phyloP scores from a whole-genome alignment of 768 basidiomycete genomes.

The Boletus sensibilis region DNA sequence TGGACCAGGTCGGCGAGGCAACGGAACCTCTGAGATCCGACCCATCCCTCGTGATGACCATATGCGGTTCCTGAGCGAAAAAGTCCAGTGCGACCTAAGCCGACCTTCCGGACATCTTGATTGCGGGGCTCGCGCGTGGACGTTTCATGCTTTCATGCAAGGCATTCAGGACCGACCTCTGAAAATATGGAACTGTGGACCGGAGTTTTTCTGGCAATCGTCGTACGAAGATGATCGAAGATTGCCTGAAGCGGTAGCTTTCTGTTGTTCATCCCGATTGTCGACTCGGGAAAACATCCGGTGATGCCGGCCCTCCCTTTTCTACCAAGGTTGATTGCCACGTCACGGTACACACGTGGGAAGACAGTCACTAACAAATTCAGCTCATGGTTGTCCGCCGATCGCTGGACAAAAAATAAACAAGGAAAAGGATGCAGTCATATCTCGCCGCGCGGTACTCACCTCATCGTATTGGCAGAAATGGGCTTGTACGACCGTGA shows the following conservation, averaged over 20 bases:
- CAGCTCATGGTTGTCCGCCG: not conserved
- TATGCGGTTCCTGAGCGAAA: not conserved
- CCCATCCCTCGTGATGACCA: constrained; percentile 1
- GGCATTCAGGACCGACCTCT: constrained; percentile 10
- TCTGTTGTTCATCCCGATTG: not conserved
- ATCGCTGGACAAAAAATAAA: not conserved
- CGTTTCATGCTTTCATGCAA: not conserved
- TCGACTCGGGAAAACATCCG: not conserved
- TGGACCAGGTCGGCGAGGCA: not conserved
- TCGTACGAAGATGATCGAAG: not conserved
- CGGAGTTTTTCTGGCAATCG: not conserved
- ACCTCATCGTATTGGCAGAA: not conserved
- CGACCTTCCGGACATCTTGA: not conserved
- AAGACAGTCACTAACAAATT: not conserved
- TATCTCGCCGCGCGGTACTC: not conserved
- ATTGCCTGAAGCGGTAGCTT: not conserved
- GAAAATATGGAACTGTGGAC: not conserved
- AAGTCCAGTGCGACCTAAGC: not conserved
- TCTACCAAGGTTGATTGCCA: constrained; percentile 9
- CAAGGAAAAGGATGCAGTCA: not conserved
- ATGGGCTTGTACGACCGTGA: not conserved
- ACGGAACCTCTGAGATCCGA: not conserved
- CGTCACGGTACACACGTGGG: constrained; percentile 3
- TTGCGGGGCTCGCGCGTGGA: constrained; percentile 6
- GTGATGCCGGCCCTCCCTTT: not conserved